Evolutionary conservation across 495 filamentous ascomycete species (phyloP), one percentile per base, ranked within the genome.

Genomic region (Rusavskia elegans): DNA sequence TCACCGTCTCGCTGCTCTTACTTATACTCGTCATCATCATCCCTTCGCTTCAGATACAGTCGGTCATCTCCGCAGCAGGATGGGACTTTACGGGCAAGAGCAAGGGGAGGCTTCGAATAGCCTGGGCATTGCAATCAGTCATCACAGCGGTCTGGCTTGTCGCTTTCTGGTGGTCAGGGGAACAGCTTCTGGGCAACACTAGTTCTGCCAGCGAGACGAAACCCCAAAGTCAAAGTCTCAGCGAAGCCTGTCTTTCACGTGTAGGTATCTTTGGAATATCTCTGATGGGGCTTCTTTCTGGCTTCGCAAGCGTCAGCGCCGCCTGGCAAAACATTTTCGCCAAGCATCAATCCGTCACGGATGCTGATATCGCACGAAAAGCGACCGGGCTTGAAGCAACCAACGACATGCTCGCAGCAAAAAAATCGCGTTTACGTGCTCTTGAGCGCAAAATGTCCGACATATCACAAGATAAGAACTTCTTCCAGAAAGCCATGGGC

Each of bases 261-360:
- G 79, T 92, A 17, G 85, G 84, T 16, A 77, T 90, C 32, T 83
- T 89, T 59, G 86, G 86, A 13, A 84, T 90, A 30, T 82, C 79
- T 49, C 67, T 87, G 32, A 89, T 92, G 86, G 85, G 85, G 9
- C 68, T 85, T 20, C 68, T 92, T 32, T 83, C 85, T 19, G 86
- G 86, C 11, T 92, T 90, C 59, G 86, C 85, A 21, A 83, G 83
- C 21, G 81, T 92, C 37, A 84, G 80, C 44, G 80, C 81, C 9
- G 78, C 85, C 25, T 89, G 86, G 86, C 82, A 89, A 61, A 84
- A 75, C 29, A 87, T 90, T 64, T 76, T 77, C 14, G 75, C 74
- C 21, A 76, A 76, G 48, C 61, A 70, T 48, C 69, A 75, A 46
- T 75, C 71, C 14, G 74, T 87, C 11, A 83, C 78, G 0, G 85